phyloP scores from a whole-genome alignment of 352 stramenopile species.

The Phytophthora fragariaefolia region DNA sequence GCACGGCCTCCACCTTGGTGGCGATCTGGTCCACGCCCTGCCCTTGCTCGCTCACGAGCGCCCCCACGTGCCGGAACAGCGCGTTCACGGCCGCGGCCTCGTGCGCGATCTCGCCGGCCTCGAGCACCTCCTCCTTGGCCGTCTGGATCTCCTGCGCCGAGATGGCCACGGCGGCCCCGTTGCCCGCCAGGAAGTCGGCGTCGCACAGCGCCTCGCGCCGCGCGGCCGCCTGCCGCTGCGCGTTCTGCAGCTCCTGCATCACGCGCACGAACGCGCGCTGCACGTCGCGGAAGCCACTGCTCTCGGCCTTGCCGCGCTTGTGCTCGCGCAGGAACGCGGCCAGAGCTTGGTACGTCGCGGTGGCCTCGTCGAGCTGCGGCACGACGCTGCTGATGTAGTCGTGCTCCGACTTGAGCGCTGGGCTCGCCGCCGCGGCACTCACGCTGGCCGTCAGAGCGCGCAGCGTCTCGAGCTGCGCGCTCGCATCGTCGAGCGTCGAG shows the following conservation, averaged over 20 bases:
- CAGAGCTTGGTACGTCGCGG: conserved; percentile 65
- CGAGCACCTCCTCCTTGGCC: conserved; percentile 80
- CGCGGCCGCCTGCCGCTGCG: conserved; percentile 57
- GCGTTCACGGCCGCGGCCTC: conserved; percentile 75
- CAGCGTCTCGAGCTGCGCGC: conserved; percentile 41
- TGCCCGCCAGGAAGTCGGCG: conserved; percentile 64
- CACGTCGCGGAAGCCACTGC: conserved; percentile 55
- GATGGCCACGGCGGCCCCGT: conserved; percentile 45
- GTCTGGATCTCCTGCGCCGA: conserved; percentile 72
- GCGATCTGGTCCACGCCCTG: conserved; percentile 78
- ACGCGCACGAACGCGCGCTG: conserved; percentile 67
- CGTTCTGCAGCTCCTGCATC: conserved; percentile 78
- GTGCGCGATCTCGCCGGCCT: conserved; percentile 63
- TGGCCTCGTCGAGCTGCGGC: conserved; percentile 63
- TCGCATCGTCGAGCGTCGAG: conserved; percentile 55
- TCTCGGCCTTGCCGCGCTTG: conserved; percentile 55
- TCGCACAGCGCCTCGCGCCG: conserved; percentile 74
- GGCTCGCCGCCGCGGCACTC: conserved; percentile 38
- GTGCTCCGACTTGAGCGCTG: conserved; percentile 55
- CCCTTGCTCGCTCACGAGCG: conserved; percentile 68
- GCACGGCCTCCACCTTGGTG: conserved; percentile 72
- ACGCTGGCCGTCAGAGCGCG: conserved; percentile 49
- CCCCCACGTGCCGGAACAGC: conserved; percentile 71
- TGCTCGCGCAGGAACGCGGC: conserved; percentile 68
- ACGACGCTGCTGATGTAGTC: conserved; percentile 59